Evolutionary conservation across 495 filamentous ascomycete genomes (phyloP), one percentile per base, ranked within the genome.

Genomic region (Beverwykella pulmonaria): DNA sequence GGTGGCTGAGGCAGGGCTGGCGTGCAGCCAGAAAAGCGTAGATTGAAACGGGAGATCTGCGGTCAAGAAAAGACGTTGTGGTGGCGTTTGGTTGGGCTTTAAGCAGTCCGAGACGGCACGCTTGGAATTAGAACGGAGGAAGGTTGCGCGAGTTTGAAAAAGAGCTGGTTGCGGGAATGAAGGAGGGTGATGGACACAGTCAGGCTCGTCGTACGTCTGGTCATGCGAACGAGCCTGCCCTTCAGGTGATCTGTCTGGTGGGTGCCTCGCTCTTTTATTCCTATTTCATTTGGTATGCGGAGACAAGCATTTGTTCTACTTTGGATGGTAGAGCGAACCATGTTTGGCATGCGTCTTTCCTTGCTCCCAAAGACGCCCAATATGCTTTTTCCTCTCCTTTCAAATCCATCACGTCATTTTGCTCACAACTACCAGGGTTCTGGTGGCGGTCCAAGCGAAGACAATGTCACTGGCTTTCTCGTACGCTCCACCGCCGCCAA

Each of bases 381-480:
- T 34, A 5, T 34, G 32, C 32, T 34, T 34, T 34, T 48, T 48
- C 46, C 32, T 19, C 29, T 7, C 12, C 26, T 20, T 19, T 48
- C 46, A 19, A n/a, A 34, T 32, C 48, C 23, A 26, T 47, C 30
- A 47, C 54, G 30, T 59, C 47, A 2, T 25, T 63, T 26, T 27
- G 25, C 55, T 59, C 20, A 59, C 55, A 2, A 9, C 14, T 10
- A 41, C 46, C 58, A 97, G 93, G 94, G 94, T 58, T 87, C 91
- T 29, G 92, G 91, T 55, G 94, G 94, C 69, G 94, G 94, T 29
- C 94, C 94, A 10, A 84, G 84, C 68, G 94, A 98, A 79, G 87
- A 92, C 71, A 90, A 91, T 70, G 88, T 92, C 2, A 97, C 94
- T 2, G 92, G 92, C 10, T 83, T 97, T 36, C 85, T 98, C 1